phyloP scores from a whole-genome alignment of 176 grass and related monocot genomes.

The Elymus sibiricus region DNA sequence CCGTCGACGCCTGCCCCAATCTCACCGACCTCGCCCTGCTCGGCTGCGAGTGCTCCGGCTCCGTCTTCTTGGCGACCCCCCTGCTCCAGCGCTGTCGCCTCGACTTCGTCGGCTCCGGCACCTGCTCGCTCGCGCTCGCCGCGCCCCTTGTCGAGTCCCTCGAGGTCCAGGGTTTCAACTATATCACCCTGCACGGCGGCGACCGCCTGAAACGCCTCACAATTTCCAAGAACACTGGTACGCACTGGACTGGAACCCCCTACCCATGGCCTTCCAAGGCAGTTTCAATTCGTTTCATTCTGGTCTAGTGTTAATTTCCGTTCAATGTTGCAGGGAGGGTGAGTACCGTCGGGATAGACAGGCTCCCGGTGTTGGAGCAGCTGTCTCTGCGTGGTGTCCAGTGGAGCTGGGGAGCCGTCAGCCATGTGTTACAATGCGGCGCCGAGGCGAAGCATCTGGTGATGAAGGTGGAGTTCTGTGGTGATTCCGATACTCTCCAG shows the following conservation, averaged over 20 bases:
- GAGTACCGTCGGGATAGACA: constrained; percentile 56
- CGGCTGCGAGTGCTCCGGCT: constrained; percentile 56
- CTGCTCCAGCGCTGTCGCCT: constrained; percentile 73
- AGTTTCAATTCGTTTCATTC: background rate
- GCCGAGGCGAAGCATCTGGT: constrained; percentile 67
- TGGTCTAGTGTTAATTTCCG: background rate
- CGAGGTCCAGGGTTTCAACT: constrained; percentile 74
- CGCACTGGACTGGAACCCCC: background rate
- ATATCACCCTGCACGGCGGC: constrained; percentile 51
- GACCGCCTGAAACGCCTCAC: constrained; percentile 47
- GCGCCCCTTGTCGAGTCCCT: constrained; percentile 57
- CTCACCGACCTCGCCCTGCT: constrained; percentile 73
- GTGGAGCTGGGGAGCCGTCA: constrained; percentile 86
- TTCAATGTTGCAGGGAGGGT: constrained; percentile 38
- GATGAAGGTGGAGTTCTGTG: constrained; percentile 97
- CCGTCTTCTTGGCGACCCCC: constrained; percentile 33
- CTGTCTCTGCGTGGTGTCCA: constrained; percentile 81
- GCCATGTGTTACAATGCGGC: constrained; percentile 50
- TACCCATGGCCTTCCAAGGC: background rate
- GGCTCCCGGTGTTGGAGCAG: constrained; percentile 48
- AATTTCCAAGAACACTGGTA: constrained; percentile 78
- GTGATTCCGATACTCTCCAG: constrained; percentile 61
- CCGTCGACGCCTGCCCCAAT: constrained; percentile 64
- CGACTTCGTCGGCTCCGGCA: constrained; percentile 58
- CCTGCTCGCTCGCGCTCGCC: constrained; percentile 50